A percentile compares a stretch with the other conserved stretches of the same genome.
phyloP scores from a whole-genome alignment of 495 filamentous ascomycete species.

The Penicillium coffeae region DNA sequence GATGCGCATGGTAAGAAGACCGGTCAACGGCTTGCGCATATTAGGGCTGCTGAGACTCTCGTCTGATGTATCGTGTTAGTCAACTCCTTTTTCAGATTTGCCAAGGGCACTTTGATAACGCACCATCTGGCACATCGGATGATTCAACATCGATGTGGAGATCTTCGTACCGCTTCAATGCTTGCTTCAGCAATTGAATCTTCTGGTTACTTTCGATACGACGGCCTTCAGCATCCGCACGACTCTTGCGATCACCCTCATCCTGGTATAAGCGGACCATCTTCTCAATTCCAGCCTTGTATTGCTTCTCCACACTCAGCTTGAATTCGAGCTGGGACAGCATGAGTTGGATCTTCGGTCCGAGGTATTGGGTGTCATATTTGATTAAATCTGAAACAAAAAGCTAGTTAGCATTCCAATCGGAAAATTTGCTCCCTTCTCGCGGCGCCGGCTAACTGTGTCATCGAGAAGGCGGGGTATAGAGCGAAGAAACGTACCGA shows the following conservation, averaged over 20 bases:
- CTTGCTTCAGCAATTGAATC: conserved; percentile 92
- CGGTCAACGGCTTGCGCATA: conserved; percentile 87
- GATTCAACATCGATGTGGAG: conserved; percentile 92
- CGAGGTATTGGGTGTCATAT: conserved; percentile 93
- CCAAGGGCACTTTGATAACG: conserved; percentile 6
- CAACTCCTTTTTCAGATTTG: background rate
- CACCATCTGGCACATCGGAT: conserved; percentile 80
- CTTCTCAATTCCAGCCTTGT: conserved; percentile 98
- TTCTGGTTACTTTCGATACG: conserved; percentile 96
- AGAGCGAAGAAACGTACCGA: conserved; percentile 58
- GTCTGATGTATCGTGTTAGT: conserved; percentile 52
- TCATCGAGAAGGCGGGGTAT: background rate
- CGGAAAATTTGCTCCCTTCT: conserved; percentile 3
- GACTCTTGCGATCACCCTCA: conserved; percentile 96
- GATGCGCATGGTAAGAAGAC: conserved; percentile 80
- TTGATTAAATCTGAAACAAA: conserved; percentile 82
- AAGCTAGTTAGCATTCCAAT: conserved; percentile 12
- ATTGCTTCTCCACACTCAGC: conserved; percentile 97
- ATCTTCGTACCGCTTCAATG: conserved; percentile 94
- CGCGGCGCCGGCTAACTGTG: background rate
- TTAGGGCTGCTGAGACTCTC: conserved; percentile 95
- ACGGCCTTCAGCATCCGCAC: conserved; percentile 81
- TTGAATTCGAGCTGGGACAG: conserved; percentile 98
- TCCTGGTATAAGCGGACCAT: conserved; percentile 98
- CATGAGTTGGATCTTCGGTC: conserved; percentile 98